phyloP scores from a whole-genome alignment of 768 basidiomycete genomes.

The Rhizopogon vesiculosus region DNA sequence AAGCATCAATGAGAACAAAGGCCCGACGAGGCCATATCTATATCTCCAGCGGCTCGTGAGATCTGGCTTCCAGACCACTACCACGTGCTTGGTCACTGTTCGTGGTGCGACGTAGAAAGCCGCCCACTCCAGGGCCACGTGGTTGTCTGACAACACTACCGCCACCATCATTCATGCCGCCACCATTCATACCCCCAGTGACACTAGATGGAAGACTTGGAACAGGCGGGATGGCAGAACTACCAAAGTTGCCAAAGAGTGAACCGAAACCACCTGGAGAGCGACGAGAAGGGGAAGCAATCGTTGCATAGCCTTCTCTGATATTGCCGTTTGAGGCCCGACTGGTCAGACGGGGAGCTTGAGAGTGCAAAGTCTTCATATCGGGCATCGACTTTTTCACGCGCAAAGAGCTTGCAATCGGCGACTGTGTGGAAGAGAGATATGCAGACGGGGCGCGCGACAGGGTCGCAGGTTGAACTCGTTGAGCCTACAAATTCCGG shows the following conservation, averaged over 20 bases:
- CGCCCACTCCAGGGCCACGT: slow-evolving; percentile 72
- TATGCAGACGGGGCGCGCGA: slow-evolving; percentile 82
- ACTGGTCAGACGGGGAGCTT: slow-evolving; percentile 72
- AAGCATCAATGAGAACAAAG: not conserved
- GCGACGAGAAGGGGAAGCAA: slow-evolving; percentile 77
- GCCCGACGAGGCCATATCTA: slow-evolving; percentile 26
- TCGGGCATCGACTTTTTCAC: slow-evolving; percentile 99
- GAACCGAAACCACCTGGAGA: slow-evolving; percentile 66
- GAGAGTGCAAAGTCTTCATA: slow-evolving; percentile 81
- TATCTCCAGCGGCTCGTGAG: slow-evolving; percentile 85
- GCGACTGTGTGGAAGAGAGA: slow-evolving; percentile 44
- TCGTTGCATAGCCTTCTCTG: slow-evolving; percentile 80
- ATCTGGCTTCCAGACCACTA: slow-evolving; percentile 73
- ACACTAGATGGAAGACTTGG: slow-evolving; percentile 67
- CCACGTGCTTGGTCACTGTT: slow-evolving; percentile 45
- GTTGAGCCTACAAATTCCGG: slow-evolving; percentile 15
- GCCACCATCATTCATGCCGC: slow-evolving; percentile 29
- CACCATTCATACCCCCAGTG: slow-evolving; percentile 40
- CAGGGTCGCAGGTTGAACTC: slow-evolving; percentile 54
- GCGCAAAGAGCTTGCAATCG: slow-evolving; percentile 54
- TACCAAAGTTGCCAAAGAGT: slow-evolving; percentile 54
- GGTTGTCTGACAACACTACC: slow-evolving; percentile 76
- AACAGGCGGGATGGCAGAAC: slow-evolving; percentile 62
- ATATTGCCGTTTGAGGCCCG: slow-evolving; percentile 89
- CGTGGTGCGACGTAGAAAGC: slow-evolving; percentile 57